A percentile compares a stretch with the other conserved stretches of the same genome.
Conservation (phyloP, 2,329 filamentous ascomycete genomes). For the Chaetomium olivaceum region DNA sequence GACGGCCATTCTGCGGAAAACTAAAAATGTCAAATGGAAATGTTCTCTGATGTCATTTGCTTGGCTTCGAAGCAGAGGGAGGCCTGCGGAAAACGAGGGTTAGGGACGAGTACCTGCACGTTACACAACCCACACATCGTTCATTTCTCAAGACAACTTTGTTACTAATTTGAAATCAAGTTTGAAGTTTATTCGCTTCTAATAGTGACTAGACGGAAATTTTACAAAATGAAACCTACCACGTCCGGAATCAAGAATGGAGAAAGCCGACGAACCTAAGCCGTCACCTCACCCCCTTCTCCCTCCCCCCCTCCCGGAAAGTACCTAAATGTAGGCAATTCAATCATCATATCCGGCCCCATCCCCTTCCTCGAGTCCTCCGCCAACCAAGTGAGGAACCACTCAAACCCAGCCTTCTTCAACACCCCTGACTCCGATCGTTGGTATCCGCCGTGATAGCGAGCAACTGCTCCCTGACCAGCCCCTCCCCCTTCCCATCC, state of each 20-base stretch:
- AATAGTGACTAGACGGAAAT: neutral
- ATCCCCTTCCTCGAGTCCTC: constrained; percentile 32
- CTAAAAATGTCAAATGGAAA: neutral
- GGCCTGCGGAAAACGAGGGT: no score
- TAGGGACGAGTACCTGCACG: no score
- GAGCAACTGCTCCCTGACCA: constrained; percentile 45
- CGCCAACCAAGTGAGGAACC: constrained; percentile 45
- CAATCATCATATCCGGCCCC: constrained; percentile 18
- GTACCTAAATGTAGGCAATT: constrained; percentile 32
- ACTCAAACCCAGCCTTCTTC: constrained; percentile 55
- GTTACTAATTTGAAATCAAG: neutral
- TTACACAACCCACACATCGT: neutral
- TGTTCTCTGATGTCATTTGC: neutral
- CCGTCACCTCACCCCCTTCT: neutral
- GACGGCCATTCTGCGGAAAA: neutral
- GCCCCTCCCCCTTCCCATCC: constrained; percentile 26
- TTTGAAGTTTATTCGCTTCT: neutral
- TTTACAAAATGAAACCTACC: neutral
- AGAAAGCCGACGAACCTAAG: neutral
- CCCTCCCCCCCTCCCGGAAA: constrained; percentile 22
- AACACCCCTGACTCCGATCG: constrained; percentile 56
- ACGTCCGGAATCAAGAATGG: neutral
- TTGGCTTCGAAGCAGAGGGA: neutral
- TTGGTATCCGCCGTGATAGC: constrained; percentile 54
- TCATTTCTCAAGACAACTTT: neutral